Evolutionary conservation across 2,329 filamentous ascomycete genomes (phyloP).

Genomic region (Ampelomyces quisqualis): DNA sequence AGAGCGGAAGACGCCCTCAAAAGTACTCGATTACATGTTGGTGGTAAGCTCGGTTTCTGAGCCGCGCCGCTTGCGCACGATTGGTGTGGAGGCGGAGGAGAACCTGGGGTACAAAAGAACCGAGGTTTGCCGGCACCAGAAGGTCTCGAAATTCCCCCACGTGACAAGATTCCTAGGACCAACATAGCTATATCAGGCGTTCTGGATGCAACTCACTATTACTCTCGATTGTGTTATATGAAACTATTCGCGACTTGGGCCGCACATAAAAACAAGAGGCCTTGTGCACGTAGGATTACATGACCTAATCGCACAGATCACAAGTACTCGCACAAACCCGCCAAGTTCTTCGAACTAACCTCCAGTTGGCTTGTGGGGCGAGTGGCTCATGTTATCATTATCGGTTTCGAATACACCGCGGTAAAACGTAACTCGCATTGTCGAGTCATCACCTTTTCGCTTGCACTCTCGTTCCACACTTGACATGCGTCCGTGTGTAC

Average conservation of each 20-base stretch:
- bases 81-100: slow-evolving; percentile 9
- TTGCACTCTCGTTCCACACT: too few relatives aligned
- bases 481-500: too few relatives aligned
- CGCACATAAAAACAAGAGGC: too few relatives aligned
- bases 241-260: too few relatives aligned
- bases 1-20: slow-evolving; percentile 4
- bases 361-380: too few relatives aligned
- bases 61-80: not conserved
- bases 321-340: not conserved
- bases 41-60: slow-evolving; percentile 9
- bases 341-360: too few relatives aligned
- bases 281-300: too few relatives aligned
- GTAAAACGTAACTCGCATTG: not conserved
- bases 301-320: too few relatives aligned
- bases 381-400: not conserved
- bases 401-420: not conserved
- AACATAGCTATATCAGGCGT: too few relatives aligned
- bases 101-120: slow-evolving; percentile 8
- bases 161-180: too few relatives aligned
- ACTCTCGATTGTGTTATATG: too few relatives aligned
- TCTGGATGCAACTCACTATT: too few relatives aligned
- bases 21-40: slow-evolving; percentile 3
- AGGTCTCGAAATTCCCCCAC: not conserved
- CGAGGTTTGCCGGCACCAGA: slow-evolving; percentile 6
- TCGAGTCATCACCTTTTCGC: not conserved